Evolutionary conservation across 768 basidiomycete species (phyloP).

Genomic region (Leucogyrophana mollusca): DNA sequence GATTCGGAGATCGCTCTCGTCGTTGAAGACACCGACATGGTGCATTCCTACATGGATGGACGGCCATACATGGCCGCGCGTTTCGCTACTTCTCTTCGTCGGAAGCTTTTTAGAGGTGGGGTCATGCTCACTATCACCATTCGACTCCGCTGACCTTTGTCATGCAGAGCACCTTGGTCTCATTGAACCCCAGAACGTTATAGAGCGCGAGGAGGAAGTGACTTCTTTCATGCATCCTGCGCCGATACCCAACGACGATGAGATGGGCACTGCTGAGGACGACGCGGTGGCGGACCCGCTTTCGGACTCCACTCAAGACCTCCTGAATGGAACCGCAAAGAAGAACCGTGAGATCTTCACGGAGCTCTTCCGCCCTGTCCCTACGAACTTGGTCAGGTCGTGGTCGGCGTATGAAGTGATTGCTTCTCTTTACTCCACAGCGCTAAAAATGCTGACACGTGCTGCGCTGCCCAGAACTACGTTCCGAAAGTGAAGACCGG

Average conservation of each 20-base stretch:
- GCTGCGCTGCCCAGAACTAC: slow-evolving; percentile 50
- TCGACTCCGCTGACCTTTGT: slow-evolving; percentile 1
- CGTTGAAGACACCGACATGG: slow-evolving; percentile 82
- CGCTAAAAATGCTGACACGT: neutral
- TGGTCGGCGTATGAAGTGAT: slow-evolving; percentile 80
- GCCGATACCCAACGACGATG: slow-evolving; percentile 67
- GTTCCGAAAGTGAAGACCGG: slow-evolving; percentile 76
- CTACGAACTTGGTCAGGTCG: slow-evolving; percentile 75
- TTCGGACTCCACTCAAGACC: slow-evolving; percentile 48
- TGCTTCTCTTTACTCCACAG: slow-evolving; percentile 1
- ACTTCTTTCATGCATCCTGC: slow-evolving; percentile 76
- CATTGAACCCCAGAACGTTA: slow-evolving; percentile 63
- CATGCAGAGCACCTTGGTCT: slow-evolving; percentile 82
- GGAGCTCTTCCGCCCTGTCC: slow-evolving; percentile 84
- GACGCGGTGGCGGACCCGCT: slow-evolving; percentile 76
- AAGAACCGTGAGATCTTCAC: slow-evolving; percentile 84
- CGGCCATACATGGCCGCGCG: slow-evolving; percentile 66
- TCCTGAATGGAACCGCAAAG: slow-evolving; percentile 72
- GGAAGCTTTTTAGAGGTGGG: slow-evolving; percentile 79
- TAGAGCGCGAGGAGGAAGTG: slow-evolving; percentile 37
- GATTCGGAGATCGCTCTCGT: slow-evolving; percentile 94
- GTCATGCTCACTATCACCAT: slow-evolving; percentile 7
- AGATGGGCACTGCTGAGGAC: slow-evolving; percentile 59
- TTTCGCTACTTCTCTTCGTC: slow-evolving; percentile 82
- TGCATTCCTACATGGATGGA: slow-evolving; percentile 79